Base-by-base conservation (phyloP, 2,329 filamentous ascomycete genomes). In the Juglanconis juglandina region DNA sequence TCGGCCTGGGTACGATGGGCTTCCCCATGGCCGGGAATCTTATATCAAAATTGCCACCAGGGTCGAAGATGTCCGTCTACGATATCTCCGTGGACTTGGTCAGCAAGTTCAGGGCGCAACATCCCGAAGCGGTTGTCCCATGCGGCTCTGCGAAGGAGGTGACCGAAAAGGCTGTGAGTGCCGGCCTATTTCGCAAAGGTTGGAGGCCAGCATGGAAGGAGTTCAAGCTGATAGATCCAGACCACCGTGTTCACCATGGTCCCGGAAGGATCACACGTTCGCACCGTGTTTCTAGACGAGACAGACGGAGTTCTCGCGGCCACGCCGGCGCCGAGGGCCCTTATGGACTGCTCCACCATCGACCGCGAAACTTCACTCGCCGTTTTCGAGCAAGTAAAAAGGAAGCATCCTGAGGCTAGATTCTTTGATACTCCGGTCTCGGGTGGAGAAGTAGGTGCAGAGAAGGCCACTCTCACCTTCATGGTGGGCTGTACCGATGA, bases 311-410 rank as follows among this genome's bases (percentile, higher is more conserved):
- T 90, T 70, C 77, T 88, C 33, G 49, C 60, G 7, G 58, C 64
- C 10, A 53, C 70, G 72, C 3, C 73, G 67, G 7, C 64, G 67
- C 11, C 72, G 71, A 60, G 79, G 8, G 75, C 90, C 34, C 88
- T 90, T 69, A 87, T 90, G 64, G 87, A 90, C 69, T 87, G 84
- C 66, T 90, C 87, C 10, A 90, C 87, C 2, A 90, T 90, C 67
- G 87, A 90, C 69, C 85, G 86, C 0, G 79, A 79, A 61, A 87
- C 86, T 0, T 88, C 85, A 5, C 56, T 60, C 17, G 42, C 59
- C n/a, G 65, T 69, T 5, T 56, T 58, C 4, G 61, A 60, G 8
- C 37, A 58, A 24, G 56, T 65, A 3, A 47, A 33, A 5, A 34
- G 53, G 42, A 37, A 54, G 13, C 58, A 57, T 32, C 64, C 64